Percentiles rank a stretch among this genome's conserved stretches.
Evolutionary conservation across 257 asterid species (phyloP).

Genomic region (Lavandula angustifolia): DNA sequence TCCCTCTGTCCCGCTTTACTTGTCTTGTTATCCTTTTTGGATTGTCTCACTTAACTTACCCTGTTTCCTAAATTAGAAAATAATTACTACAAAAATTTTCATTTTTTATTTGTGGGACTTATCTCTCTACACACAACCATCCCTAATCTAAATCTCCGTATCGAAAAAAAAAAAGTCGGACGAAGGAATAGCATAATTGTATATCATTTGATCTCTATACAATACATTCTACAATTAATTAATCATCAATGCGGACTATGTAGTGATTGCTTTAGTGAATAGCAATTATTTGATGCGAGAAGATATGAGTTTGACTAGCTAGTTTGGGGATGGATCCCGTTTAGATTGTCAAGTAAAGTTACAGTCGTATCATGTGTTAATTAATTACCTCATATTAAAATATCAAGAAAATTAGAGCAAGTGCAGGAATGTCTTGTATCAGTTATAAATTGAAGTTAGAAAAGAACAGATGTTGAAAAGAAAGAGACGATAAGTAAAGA

Average conservation of each 20-base stretch:
- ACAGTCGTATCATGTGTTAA: not conserved
- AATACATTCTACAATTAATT: too few relatives aligned
- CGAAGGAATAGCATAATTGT: too few relatives aligned
- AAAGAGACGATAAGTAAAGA: not conserved
- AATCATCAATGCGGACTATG: not conserved
- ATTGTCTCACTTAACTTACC: too few relatives aligned
- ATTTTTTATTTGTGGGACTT: too few relatives aligned
- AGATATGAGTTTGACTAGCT: not conserved
- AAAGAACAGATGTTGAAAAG: not conserved
- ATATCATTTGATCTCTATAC: too few relatives aligned
- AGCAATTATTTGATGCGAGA: not conserved
- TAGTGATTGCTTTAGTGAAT: not conserved
- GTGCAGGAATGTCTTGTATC: constrained; percentile 27
- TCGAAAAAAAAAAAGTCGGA: too few relatives aligned
- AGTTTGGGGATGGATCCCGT: constrained; percentile 6
- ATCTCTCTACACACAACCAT: too few relatives aligned
- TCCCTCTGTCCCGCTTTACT: too few relatives aligned
- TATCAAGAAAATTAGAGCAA: not conserved
- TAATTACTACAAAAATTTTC: too few relatives aligned
- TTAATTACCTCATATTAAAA: not conserved
- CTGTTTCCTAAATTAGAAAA: too few relatives aligned
- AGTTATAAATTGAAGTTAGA: constrained; percentile 10
- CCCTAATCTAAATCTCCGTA: too few relatives aligned
- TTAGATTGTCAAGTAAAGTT: constrained; percentile 1
- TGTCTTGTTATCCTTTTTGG: too few relatives aligned